Base-by-base conservation (phyloP, 2,329 filamentous ascomycete genomes). In the Arthrobotrys musiformis region DNA sequence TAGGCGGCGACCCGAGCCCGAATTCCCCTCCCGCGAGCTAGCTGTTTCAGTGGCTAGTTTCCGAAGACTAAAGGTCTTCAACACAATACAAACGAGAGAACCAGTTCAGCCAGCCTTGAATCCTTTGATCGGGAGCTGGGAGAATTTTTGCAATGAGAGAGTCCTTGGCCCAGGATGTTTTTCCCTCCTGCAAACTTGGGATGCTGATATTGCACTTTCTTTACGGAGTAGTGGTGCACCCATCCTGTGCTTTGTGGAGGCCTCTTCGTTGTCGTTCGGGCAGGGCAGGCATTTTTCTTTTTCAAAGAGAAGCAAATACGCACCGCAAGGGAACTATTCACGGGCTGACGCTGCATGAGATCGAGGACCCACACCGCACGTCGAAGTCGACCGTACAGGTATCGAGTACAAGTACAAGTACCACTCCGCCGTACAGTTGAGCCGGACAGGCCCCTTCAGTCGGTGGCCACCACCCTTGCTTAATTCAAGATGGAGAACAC, bases 1-100 rank as follows among this genome's bases (percentile, higher is more conserved):
- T 66, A 67, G 50, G 61, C 46, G 33, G 68, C 61, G 61, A 73
- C 69, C 69, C 69, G 69, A 73, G 48, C 58, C 69, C 52, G 61
- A 66, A 58, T 50, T 61, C 33, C 69, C 61, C 58, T 67, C 69
- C 61, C 69, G 69, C 69, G 24, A 54, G 24, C 69, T 73, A 73
- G 42, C 61, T 73, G 69, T 66, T 64, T 73, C 69, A 67, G 69
- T 60, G 50, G 40, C 44, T 73, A 67, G 69, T 56, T 28, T 40
- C 30, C 48, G 35, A 63, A 19, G 15, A 33, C 35, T n/a, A 52
- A 26, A 40, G 30, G 35, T 19, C 4, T 58, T 37, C 54, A 58
- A 24, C 54, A 24, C n/a, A 28, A 24, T 15, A 19, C 17, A 40
- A 58, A 52, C 4, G 26, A 35, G 30, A 9, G 54, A 24, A 26